These are phyloP conservation scores for Dictyostelium brefeldianum DNA, from an alignment of 78 protist species.

Conservation along the genomic window DNA sequence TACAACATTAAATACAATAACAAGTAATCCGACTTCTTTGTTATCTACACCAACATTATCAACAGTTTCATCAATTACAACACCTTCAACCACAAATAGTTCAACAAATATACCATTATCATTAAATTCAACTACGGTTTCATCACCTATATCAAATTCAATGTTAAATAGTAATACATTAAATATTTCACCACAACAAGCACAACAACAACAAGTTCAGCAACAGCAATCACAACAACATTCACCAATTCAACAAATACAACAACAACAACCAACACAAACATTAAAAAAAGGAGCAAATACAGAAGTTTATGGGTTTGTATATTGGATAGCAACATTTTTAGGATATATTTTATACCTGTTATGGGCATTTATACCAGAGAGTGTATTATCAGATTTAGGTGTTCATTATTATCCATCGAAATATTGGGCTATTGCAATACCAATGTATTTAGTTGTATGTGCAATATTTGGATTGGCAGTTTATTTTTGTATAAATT, in stretches of 20 bases:
- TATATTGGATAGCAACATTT: constrained; percentile 80
- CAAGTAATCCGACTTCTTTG: no score
- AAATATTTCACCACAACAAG: constrained; percentile 16
- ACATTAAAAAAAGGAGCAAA: constrained; percentile 49
- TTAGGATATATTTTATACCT: constrained; percentile 60
- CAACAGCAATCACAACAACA: constrained; percentile 3
- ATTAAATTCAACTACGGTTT: constrained; percentile 6
- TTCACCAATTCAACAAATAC: neutral
- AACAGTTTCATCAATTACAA: constrained; percentile 4
- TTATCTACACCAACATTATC: neutral
- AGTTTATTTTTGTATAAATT: constrained; percentile 54
- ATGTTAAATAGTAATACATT: no score
- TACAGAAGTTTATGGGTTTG: constrained; percentile 81
- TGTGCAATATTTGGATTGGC: constrained; percentile 52
- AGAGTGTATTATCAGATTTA: constrained; percentile 15
- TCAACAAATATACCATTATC: neutral
- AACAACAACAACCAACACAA: neutral
- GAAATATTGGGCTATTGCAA: constrained; percentile 79
- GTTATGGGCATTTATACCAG: constrained; percentile 81
- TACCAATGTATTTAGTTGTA: constrained; percentile 62
- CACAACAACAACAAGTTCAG: neutral
- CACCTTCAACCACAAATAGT: neutral
- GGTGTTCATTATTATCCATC: constrained; percentile 77
- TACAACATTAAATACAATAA: no score
- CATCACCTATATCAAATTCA: neutral